Conservation (phyloP, 805 yeast species). For the Kregervanrija delftensis region DNA sequence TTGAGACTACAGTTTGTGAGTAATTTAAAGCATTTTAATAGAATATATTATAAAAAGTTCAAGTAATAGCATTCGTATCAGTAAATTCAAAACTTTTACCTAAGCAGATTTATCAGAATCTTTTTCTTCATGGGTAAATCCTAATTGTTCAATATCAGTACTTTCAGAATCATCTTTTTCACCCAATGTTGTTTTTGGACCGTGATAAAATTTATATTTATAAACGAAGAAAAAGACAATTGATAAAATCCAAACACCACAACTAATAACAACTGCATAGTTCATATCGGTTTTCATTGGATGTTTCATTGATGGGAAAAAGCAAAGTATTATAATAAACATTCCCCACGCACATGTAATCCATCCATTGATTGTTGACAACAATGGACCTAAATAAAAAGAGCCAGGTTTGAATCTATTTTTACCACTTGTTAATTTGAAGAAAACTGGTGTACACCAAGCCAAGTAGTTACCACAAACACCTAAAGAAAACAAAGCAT, state of each 20-base stretch:
- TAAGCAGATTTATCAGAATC: no score
- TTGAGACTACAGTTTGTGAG: no score
- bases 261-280: constrained; percentile 29
- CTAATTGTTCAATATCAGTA: no score
- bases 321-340: constrained; percentile 25
- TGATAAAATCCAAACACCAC: constrained; percentile 47
- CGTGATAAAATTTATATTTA: constrained; percentile 42
- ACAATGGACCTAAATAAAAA: constrained; percentile 32
- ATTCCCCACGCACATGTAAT: constrained; percentile 25
- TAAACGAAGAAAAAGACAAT: constrained; percentile 43
- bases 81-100: no score
- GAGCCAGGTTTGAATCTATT: constrained; percentile 36
- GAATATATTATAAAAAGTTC: no score
- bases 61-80: no score
- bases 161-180: constrained; percentile 11
- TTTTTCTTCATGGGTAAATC: no score
- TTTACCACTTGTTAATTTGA: constrained; percentile 35
- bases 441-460: constrained; percentile 38
- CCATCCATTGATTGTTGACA: constrained; percentile 29
- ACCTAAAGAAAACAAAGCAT: constrained; percentile 39
- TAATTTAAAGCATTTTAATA: no score
- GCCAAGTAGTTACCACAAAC: constrained; percentile 39
- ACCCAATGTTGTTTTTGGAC: constrained; percentile 36
- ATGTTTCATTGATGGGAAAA: constrained; percentile 34
- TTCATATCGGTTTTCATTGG: constrained; percentile 24